Percentiles rank a stretch among this genome's conserved stretches.
Conservation (phyloP, 306 rosid genomes). For the Elaeagnus macrophylla region DNA sequence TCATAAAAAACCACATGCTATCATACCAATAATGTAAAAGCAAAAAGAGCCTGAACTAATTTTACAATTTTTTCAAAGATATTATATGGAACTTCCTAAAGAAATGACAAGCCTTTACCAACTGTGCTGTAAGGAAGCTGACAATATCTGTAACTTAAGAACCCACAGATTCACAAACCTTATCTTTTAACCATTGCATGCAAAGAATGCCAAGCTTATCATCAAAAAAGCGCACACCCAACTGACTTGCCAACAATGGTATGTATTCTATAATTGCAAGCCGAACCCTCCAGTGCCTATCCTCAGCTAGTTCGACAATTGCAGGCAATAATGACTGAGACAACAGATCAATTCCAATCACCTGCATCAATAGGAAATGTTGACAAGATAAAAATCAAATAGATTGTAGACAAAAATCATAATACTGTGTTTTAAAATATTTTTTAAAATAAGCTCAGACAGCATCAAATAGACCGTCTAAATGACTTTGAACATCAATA, state of each 20-base stretch:
- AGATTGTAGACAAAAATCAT: too few species aligned
- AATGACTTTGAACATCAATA: too few species aligned
- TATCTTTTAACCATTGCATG: conserved; percentile 99
- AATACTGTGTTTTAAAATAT: too few species aligned
- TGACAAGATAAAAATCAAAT: conserved; percentile 2
- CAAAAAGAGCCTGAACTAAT: too few species aligned
- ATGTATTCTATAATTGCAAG: conserved; percentile 95
- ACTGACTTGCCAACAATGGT: conserved; percentile 91
- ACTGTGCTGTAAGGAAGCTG: too few species aligned
- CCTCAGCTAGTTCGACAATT: conserved; percentile 99
- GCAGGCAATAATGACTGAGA: conserved; percentile 96
- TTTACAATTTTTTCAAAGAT: too few species aligned
- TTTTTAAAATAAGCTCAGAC: too few species aligned
- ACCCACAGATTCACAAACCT: conserved; percentile 45
- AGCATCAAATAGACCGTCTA: too few species aligned
- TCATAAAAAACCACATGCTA: too few species aligned
- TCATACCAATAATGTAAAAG: too few species aligned
- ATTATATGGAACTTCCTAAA: too few species aligned
- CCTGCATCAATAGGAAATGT: conserved; percentile 35
- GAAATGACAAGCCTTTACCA: too few species aligned
- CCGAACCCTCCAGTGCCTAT: conserved; percentile 98
- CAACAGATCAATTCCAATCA: conserved; percentile 90
- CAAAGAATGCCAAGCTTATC: conserved; percentile 97
- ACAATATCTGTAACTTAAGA: background rate
- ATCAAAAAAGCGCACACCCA: conserved; percentile 94